A percentile compares a stretch with the other conserved stretches of the same genome.
Evolutionary conservation across 2,329 filamentous ascomycete genomes (phyloP).

Genomic region (Phaeophleospora eucalypticola): DNA sequence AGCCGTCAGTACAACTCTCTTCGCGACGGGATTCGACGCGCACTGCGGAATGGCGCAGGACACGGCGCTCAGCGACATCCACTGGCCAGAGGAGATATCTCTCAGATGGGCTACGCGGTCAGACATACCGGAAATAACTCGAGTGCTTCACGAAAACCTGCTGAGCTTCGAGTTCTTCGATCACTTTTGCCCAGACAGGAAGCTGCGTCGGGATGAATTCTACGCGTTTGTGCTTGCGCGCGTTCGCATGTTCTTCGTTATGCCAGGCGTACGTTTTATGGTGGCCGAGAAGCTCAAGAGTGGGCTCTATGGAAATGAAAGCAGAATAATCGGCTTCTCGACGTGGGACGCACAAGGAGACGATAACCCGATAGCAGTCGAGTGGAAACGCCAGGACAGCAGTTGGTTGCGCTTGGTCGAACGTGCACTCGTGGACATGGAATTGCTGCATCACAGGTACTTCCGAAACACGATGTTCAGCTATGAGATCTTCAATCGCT

Average conservation of each 20-base stretch:
- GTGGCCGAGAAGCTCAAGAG: conserved; percentile 13
- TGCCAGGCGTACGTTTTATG: conserved; percentile 16
- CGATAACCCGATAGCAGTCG: conserved; percentile 9
- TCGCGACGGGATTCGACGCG: no score
- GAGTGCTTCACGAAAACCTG: conserved; percentile 4
- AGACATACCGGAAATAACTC: conserved; percentile 16
- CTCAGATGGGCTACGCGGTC: conserved; percentile 18
- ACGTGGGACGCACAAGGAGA: conserved; percentile 17
- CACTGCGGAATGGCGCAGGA: no score
- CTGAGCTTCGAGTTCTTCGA: conserved; percentile 16
- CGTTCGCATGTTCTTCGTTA: conserved; percentile 18
- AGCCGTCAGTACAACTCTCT: no score
- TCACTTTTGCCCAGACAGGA: conserved; percentile 13
- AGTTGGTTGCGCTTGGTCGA: conserved; percentile 9
- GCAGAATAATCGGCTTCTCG: conserved; percentile 15
- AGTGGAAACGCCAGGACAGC: conserved; percentile 9
- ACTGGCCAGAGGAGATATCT: conserved; percentile 23
- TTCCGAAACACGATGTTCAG: conserved; percentile 17
- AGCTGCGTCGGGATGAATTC: conserved; percentile 14
- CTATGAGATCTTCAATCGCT: conserved; percentile 10
- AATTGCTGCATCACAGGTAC: conserved; percentile 16
- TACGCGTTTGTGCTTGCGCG: conserved; percentile 13
- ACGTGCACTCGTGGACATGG: conserved; percentile 6
- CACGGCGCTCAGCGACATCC: background rate
- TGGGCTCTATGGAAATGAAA: conserved; percentile 6